phyloP scores from a whole-genome alignment of 2,329 filamentous ascomycete species.

The Endocalyx cinctus region DNA sequence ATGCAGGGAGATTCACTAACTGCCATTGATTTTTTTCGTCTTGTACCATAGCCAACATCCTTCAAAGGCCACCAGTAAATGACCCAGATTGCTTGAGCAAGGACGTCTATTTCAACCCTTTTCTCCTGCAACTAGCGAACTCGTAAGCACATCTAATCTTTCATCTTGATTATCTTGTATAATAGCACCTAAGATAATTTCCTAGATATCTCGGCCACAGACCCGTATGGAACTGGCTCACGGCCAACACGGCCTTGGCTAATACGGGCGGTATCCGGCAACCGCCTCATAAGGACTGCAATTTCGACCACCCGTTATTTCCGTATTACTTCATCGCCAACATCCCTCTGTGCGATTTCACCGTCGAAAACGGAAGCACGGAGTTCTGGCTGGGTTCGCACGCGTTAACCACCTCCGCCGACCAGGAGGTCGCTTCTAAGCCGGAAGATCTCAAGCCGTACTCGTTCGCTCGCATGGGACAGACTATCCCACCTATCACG shows the following conservation, averaged over 20 bases:
- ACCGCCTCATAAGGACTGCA: slow-evolving; percentile 33
- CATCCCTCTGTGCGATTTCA: slow-evolving; percentile 32
- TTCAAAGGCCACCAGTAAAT: slow-evolving; percentile 32
- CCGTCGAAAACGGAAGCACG: slow-evolving; percentile 28
- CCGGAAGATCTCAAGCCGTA: slow-evolving; percentile 5
- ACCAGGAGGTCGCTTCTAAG: slow-evolving; percentile 25
- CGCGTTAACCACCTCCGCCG: slow-evolving; percentile 22
- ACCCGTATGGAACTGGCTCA: slow-evolving; percentile 36
- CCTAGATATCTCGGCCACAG: slow-evolving; percentile 35
- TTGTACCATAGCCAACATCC: slow-evolving; percentile 28
- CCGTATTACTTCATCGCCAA: slow-evolving; percentile 37
- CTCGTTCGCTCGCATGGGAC: slow-evolving; percentile 8
- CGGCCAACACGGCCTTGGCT: slow-evolving; percentile 34
- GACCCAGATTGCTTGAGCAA: slow-evolving; percentile 27
- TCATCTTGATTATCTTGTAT: background rate
- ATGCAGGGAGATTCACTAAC: background rate
- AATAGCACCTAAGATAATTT: background rate
- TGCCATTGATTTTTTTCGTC: background rate
- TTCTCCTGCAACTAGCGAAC: slow-evolving; percentile 35
- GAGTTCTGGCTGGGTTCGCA: slow-evolving; percentile 39
- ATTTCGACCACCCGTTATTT: slow-evolving; percentile 29
- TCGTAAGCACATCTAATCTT: slow-evolving; percentile 23
- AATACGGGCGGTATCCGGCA: slow-evolving; percentile 31
- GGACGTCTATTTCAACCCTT: slow-evolving; percentile 37
- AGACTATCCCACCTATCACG: too few relatives aligned